Conservation (phyloP, 805 yeast genomes). For the Candida endomychidarum region DNA sequence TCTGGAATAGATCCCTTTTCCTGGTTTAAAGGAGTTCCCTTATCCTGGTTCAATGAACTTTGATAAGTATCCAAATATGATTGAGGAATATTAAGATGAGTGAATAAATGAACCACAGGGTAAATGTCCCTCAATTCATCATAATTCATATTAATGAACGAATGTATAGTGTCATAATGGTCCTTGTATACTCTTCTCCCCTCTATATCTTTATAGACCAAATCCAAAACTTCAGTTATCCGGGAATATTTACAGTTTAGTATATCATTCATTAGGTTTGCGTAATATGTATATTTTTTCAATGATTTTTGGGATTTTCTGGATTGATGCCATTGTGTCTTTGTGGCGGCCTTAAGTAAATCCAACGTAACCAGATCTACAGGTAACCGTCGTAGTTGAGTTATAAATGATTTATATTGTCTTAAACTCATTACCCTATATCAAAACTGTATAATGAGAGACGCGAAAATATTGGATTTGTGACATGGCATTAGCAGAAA, state of each 20-base stretch:
- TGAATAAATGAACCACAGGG: slow-evolving; percentile 35
- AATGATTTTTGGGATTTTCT: slow-evolving; percentile 5
- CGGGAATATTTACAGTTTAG: slow-evolving; percentile 25
- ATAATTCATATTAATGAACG: slow-evolving; percentile 22
- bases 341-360: slow-evolving; percentile 13
- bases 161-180: slow-evolving; percentile 20
- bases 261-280: slow-evolving; percentile 24
- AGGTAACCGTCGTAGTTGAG: slow-evolving; percentile 31
- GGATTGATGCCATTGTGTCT: slow-evolving; percentile 12
- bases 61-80: slow-evolving; percentile 18
- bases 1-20: too few species aligned
- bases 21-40: too few species aligned
- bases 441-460: background rate
- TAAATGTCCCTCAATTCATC: slow-evolving; percentile 23
- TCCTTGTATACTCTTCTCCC: slow-evolving; percentile 8
- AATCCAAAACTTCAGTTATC: slow-evolving; percentile 27
- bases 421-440: slow-evolving; percentile 1
- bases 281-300: slow-evolving; percentile 14
- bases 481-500: slow-evolving; percentile 46
- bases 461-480: background rate
- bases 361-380: slow-evolving; percentile 19
- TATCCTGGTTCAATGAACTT: background rate
- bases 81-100: slow-evolving; percentile 8
- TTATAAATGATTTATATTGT: slow-evolving; percentile 23
- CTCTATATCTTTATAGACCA: slow-evolving; percentile 22